Evolutionary conservation across 2,329 filamentous ascomycete species (phyloP).

Genomic region (Ophiostoma australiae): DNA sequence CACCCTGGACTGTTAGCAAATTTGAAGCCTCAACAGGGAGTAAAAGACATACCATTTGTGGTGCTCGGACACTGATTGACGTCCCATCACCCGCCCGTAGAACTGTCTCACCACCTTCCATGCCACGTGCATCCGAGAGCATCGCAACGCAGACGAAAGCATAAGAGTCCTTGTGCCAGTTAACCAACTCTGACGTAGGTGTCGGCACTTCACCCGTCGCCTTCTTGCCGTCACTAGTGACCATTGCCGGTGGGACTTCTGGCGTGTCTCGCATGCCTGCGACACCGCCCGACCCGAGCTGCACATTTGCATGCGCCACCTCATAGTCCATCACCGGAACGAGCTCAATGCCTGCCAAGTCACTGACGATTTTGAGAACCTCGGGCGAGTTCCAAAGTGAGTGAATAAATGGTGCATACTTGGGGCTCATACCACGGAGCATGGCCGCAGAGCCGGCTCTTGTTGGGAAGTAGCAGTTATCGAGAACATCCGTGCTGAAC

Average conservation of each 20-base stretch:
- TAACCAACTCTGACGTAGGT: background rate
- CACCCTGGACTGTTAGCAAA: background rate
- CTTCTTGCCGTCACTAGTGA: too few relatives aligned
- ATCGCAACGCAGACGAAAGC: constrained; percentile 7
- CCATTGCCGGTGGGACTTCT: background rate
- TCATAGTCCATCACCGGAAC: constrained; percentile 9
- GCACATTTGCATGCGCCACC: constrained; percentile 1
- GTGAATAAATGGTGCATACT: constrained; percentile 11
- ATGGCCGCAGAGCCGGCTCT: background rate
- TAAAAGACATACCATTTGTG: background rate
- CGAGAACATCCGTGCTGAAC: background rate
- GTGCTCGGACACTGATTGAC: background rate
- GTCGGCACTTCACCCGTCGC: background rate
- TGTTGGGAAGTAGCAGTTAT: constrained; percentile 4
- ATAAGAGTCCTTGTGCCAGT: constrained; percentile 13
- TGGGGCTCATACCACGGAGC: constrained; percentile 7
- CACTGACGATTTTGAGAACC: background rate
- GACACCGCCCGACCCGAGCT: background rate
- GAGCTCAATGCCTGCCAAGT: background rate
- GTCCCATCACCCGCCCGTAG: background rate
- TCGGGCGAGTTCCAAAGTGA: constrained; percentile 2
- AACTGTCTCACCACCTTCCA: constrained; percentile 6
- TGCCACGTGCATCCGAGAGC: constrained; percentile 2
- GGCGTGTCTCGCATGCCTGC: background rate
- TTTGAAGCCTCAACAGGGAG: background rate